Conservation (phyloP, 129 eudicot genomes). For the Chrysanthemum makinoi region DNA sequence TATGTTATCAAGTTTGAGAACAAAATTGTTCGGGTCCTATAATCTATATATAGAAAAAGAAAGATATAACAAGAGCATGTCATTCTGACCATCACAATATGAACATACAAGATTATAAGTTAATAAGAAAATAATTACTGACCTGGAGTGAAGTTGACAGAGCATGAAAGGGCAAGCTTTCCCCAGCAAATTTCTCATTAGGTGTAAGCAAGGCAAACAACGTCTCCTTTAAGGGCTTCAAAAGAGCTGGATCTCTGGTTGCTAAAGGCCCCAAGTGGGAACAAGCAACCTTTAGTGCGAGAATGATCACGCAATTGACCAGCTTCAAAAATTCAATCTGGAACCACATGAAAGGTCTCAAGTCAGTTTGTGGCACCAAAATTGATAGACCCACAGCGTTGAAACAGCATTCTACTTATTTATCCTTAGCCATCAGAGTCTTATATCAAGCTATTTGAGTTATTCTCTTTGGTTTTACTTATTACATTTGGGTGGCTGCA, state of each 20-base stretch:
- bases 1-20: too few relatives aligned
- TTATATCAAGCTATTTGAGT: too few relatives aligned
- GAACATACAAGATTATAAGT: not conserved
- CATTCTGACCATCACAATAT: not conserved
- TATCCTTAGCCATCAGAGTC: too few relatives aligned
- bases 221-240: conserved; percentile 90
- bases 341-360: conserved; percentile 8
- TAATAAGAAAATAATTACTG: not conserved
- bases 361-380: too few relatives aligned
- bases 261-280: conserved; percentile 90
- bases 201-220: conserved; percentile 74
- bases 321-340: conserved; percentile 95
- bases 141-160: conserved; percentile 98
- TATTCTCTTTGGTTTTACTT: not conserved
- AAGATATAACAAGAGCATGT: conserved; percentile 9
- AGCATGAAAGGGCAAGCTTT: conserved; percentile 63
- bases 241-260: conserved; percentile 64
- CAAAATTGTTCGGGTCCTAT: too few relatives aligned
- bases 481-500: not conserved
- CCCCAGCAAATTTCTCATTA: conserved; percentile 49
- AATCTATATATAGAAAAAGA: not conserved
- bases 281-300: conserved; percentile 69
- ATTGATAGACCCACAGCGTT: too few relatives aligned
- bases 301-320: conserved; percentile 66
- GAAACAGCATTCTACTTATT: too few relatives aligned